These are phyloP conservation scores for Chaetomium fimeti DNA, from an alignment of 495 filamentous ascomycete genomes.

Conservation along the genomic window DNA sequence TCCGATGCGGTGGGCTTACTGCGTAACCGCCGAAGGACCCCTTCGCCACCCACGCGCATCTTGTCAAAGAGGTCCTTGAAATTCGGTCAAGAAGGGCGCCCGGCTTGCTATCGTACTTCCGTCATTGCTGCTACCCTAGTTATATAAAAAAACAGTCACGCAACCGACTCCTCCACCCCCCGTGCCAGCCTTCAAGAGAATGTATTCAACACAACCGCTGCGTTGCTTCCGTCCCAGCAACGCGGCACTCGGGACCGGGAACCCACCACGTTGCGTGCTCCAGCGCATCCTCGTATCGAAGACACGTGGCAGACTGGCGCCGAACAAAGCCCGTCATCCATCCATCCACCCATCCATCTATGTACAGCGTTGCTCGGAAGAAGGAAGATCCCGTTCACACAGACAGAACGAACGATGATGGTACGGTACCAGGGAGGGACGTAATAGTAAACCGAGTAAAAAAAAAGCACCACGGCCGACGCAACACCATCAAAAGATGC, in stretches of 20 bases:
- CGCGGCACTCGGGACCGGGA: neutral
- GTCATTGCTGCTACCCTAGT: constrained; percentile 10
- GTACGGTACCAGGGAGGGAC: neutral
- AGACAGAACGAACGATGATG: neutral
- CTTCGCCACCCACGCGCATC: too few species aligned
- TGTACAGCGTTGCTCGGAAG: neutral
- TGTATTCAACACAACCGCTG: neutral
- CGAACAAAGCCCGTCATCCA: neutral
- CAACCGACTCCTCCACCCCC: neutral
- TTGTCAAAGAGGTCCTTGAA: too few species aligned
- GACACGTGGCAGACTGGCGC: neutral
- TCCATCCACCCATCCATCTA: constrained; percentile 7
- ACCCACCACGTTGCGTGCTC: neutral
- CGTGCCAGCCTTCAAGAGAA: neutral
- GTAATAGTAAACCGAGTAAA: neutral
- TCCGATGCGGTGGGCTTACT: too few species aligned
- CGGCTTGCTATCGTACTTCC: too few species aligned
- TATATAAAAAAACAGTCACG: neutral
- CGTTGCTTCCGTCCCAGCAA: neutral
- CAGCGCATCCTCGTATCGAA: neutral
- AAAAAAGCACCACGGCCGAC: neutral
- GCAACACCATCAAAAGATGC: constrained; percentile 9
- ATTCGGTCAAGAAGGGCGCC: too few species aligned
- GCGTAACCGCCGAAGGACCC: neutral
- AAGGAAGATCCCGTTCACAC: neutral